Evolutionary conservation across 1,284 basidiomycete species (phyloP).

Genomic region (Prillingera fragicola): DNA sequence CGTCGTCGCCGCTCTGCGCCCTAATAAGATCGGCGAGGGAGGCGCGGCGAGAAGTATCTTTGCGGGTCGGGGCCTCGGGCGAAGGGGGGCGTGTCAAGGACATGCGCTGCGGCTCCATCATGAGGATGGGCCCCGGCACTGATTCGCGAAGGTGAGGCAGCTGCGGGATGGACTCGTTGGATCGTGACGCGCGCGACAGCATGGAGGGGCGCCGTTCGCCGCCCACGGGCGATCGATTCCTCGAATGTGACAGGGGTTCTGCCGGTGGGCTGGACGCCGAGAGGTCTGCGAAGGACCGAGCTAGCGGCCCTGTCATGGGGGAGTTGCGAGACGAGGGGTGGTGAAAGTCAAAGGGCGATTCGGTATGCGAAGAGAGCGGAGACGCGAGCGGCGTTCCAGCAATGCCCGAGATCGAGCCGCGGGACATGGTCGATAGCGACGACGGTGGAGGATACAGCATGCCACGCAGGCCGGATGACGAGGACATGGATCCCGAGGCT

Average conservation of each 20-base stretch:
- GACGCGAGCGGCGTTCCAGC: slow-evolving; percentile 10
- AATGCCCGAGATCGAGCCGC: slow-evolving; percentile 22
- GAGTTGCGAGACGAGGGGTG: slow-evolving; percentile 22
- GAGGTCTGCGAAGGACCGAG: slow-evolving; percentile 38
- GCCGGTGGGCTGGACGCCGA: slow-evolving; percentile 17
- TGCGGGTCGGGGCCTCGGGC: slow-evolving; percentile 15
- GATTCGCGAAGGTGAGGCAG: background rate
- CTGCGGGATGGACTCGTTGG: slow-evolving; percentile 12
- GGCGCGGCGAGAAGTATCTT: slow-evolving; percentile 19
- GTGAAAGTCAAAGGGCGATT: slow-evolving; percentile 11
- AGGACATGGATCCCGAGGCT: slow-evolving; percentile 10
- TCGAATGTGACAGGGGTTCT: slow-evolving; percentile 9
- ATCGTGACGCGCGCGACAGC: slow-evolving; percentile 4
- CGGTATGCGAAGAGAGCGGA: slow-evolving; percentile 9
- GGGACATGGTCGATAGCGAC: slow-evolving; percentile 18
- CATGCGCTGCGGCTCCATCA: background rate
- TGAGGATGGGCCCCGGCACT: background rate
- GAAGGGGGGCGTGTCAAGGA: slow-evolving; percentile 29
- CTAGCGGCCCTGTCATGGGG: slow-evolving; percentile 35
- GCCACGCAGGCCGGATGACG: slow-evolving; percentile 10
- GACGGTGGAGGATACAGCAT: slow-evolving; percentile 28
- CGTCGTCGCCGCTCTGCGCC: slow-evolving; percentile 35
- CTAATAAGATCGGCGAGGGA: slow-evolving; percentile 40
- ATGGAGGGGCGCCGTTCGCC: slow-evolving; percentile 19
- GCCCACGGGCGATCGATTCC: slow-evolving; percentile 5